Evolutionary conservation across 768 basidiomycete genomes (phyloP).

Genomic region (Suillus subaureus): DNA sequence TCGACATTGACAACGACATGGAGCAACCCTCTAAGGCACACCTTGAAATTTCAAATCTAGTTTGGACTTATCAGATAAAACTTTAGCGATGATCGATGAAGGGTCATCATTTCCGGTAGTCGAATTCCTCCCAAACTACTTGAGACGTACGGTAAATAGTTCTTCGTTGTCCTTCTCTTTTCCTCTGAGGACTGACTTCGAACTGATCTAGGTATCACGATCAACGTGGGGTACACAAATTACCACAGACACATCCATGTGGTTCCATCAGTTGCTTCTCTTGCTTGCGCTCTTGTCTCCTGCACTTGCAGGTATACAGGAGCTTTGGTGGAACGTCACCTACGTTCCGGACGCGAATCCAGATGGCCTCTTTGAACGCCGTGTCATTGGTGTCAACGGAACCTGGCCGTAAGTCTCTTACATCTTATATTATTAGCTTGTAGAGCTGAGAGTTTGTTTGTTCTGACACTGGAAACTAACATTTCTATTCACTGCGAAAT

Average conservation of each 20-base stretch:
- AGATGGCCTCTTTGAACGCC: constrained; percentile 75
- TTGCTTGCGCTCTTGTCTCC: constrained; percentile 32
- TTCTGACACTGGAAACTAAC: neutral
- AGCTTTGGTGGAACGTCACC: constrained; percentile 91
- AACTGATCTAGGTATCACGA: neutral
- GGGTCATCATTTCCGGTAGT: neutral
- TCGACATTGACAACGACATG: too few species aligned
- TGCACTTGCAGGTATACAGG: constrained; percentile 65
- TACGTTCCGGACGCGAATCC: constrained; percentile 81
- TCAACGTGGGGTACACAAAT: neutral
- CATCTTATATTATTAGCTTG: neutral
- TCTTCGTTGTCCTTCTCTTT: neutral
- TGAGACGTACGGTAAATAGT: neutral
- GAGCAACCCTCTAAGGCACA: too few species aligned
- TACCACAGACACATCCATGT: neutral
- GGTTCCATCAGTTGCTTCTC: constrained; percentile 11
- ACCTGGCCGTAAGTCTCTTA: constrained; percentile 82
- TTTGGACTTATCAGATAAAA: constrained; percentile 19
- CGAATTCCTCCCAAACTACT: neutral
- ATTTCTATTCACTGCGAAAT: neutral
- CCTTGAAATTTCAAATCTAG: too few species aligned
- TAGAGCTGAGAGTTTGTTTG: too few species aligned
- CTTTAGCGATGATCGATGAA: neutral
- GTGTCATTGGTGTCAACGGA: constrained; percentile 86
- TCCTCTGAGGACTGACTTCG: neutral